Percentiles rank a stretch among this genome's conserved stretches.
Conservation (phyloP, 768 basidiomycete genomes). For the Galerina sulciceps region DNA sequence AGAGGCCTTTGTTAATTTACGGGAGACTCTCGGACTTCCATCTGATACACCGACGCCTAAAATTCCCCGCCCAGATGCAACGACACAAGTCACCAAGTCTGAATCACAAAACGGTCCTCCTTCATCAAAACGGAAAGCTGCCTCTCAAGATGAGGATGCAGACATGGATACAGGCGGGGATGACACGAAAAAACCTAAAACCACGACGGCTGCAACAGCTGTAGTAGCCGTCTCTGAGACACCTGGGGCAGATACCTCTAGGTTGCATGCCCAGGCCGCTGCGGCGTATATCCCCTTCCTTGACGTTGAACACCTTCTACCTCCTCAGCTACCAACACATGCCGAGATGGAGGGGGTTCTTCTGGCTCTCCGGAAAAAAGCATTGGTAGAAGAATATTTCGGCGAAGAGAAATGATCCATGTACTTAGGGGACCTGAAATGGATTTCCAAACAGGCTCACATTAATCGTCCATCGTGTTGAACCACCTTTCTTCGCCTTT, state of each 20-base stretch:
- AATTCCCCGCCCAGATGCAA: slow-evolving; percentile 44
- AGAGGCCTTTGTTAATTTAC: slow-evolving; percentile 59
- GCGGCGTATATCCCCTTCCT: slow-evolving; percentile 78
- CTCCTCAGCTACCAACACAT: slow-evolving; percentile 75
- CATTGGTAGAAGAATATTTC: slow-evolving; percentile 78
- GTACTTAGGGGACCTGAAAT: neutral
- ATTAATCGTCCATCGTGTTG: neutral
- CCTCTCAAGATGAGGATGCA: slow-evolving; percentile 46
- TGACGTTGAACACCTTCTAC: slow-evolving; percentile 69
- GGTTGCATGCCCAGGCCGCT: slow-evolving; percentile 56
- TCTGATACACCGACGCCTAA: slow-evolving; percentile 54
- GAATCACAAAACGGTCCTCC: slow-evolving; percentile 24
- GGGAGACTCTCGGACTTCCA: slow-evolving; percentile 55
- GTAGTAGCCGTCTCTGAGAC: slow-evolving; percentile 27
- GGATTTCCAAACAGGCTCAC: neutral
- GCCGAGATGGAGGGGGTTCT: slow-evolving; percentile 82
- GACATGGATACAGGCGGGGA: slow-evolving; percentile 39
- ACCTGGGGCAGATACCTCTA: slow-evolving; percentile 32
- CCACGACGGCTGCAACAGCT: slow-evolving; percentile 20
- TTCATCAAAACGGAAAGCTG: slow-evolving; percentile 59
- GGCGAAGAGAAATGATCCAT: slow-evolving; percentile 36
- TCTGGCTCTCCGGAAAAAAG: slow-evolving; percentile 78
- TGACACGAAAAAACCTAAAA: slow-evolving; percentile 38
- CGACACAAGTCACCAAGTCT: slow-evolving; percentile 20
- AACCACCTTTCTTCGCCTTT: neutral